A percentile compares a stretch with the other conserved stretches of the same genome.
These are phyloP conservation scores for Tetrapyrgos nigripes DNA, from an alignment of 1,284 basidiomycete genomes.

Conservation along the genomic window DNA sequence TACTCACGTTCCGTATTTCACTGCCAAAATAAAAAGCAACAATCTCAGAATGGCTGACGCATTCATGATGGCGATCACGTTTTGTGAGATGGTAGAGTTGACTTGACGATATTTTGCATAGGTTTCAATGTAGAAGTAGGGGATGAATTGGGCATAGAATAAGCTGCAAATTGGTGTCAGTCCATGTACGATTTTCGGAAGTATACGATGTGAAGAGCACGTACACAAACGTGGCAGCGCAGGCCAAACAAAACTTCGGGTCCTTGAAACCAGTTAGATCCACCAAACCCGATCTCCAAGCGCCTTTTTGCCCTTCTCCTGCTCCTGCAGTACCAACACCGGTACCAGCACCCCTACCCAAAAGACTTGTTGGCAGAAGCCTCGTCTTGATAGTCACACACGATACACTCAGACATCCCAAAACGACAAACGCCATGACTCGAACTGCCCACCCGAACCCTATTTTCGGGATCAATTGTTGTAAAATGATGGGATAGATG, in stretches of 20 bases:
- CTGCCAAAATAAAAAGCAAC: background rate
- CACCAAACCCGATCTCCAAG: background rate
- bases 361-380: too few species aligned
- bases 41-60: background rate
- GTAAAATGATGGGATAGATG: constrained; percentile 47
- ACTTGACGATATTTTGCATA: background rate
- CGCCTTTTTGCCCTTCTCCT: background rate
- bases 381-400: background rate
- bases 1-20: background rate
- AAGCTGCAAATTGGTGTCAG: background rate
- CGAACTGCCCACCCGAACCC: constrained; percentile 36
- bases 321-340: too few species aligned
- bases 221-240: background rate
- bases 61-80: background rate
- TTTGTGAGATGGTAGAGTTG: background rate
- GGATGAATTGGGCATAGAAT: background rate
- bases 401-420: background rate
- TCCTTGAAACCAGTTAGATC: background rate
- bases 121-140: background rate
- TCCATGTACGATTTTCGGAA: background rate
- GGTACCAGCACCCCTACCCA: too few species aligned
- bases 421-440: background rate
- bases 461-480: constrained; percentile 44
- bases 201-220: too few species aligned
- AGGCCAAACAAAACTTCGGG: background rate